phyloP scores from a whole-genome alignment of 164 flowering plant species.

The Umbellularia californica region DNA sequence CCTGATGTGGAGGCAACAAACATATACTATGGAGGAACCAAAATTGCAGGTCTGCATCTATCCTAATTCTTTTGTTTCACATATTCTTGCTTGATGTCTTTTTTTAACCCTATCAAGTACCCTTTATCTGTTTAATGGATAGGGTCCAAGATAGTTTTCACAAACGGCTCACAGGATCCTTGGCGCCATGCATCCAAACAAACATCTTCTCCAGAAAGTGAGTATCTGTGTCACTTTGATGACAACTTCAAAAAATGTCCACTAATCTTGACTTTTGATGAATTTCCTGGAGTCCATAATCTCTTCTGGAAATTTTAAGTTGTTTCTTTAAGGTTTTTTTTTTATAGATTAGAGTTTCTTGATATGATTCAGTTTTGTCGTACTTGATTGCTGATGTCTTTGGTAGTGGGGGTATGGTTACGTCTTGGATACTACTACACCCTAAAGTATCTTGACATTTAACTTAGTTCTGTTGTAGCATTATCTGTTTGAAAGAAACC shows the following conservation, averaged over 20 bases:
- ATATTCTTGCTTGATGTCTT: background rate
- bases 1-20: slow-evolving; percentile 86
- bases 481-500: no score
- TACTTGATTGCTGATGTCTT: no score
- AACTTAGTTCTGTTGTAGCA: no score
- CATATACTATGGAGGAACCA: slow-evolving; percentile 85
- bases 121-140: slow-evolving; percentile 11
- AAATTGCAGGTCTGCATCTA: slow-evolving; percentile 58
- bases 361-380: background rate
- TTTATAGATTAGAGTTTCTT: no score
- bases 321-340: background rate
- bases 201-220: slow-evolving; percentile 73
- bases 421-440: no score
- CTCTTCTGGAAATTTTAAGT: background rate
- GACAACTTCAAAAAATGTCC: background rate
- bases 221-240: slow-evolving; percentile 24
- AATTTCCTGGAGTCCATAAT: background rate
- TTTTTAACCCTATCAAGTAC: background rate
- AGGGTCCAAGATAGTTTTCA: slow-evolving; percentile 87
- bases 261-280: background rate
- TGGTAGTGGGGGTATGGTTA: no score
- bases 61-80: background rate
- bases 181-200: slow-evolving; percentile 98
- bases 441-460: background rate
- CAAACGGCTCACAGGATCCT: slow-evolving; percentile 99